Evolutionary conservation across 441 rosid genomes (phyloP).

Genomic region (Erodium moschatum): DNA sequence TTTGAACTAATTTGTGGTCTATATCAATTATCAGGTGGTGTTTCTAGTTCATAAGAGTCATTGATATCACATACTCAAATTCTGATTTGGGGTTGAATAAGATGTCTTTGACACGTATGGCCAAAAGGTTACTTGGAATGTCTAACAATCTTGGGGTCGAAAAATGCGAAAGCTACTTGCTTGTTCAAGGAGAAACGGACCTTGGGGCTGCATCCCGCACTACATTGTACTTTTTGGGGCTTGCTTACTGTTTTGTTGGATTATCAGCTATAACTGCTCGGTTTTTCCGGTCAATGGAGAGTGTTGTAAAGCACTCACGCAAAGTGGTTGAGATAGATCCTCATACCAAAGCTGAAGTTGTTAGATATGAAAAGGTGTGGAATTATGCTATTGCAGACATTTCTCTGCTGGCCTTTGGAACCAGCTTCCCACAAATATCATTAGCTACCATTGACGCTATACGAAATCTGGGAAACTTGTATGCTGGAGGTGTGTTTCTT

Average conservation of each 20-base stretch:
- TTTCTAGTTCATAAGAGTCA: background rate
- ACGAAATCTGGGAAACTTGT: conserved; percentile 45
- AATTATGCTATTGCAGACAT: conserved; percentile 83
- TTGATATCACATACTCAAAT: conserved; percentile 11
- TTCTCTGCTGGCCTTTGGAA: conserved; percentile 78
- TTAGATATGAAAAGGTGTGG: conserved; percentile 70
- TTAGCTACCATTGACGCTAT: conserved; percentile 88
- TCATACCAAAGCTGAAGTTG: conserved; percentile 33
- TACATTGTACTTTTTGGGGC: conserved; percentile 46
- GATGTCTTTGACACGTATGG: conserved; percentile 28
- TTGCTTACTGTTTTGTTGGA: conserved; percentile 80
- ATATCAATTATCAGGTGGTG: no score
- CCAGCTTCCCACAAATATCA: conserved; percentile 93
- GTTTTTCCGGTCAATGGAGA: conserved; percentile 86
- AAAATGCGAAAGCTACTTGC: conserved; percentile 53
- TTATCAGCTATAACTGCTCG: conserved; percentile 77
- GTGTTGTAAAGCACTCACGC: conserved; percentile 74
- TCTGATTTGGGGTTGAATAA: conserved; percentile 5
- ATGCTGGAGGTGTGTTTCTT: conserved; percentile 66
- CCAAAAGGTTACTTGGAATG: conserved; percentile 20
- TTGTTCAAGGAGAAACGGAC: conserved; percentile 44
- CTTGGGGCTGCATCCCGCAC: conserved; percentile 39
- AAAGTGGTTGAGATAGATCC: conserved; percentile 60
- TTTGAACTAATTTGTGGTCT: no score
- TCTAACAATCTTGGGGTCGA: conserved; percentile 26